Base-by-base conservation (phyloP, 805 yeast species). In the Saturnispora gosingensis region DNA sequence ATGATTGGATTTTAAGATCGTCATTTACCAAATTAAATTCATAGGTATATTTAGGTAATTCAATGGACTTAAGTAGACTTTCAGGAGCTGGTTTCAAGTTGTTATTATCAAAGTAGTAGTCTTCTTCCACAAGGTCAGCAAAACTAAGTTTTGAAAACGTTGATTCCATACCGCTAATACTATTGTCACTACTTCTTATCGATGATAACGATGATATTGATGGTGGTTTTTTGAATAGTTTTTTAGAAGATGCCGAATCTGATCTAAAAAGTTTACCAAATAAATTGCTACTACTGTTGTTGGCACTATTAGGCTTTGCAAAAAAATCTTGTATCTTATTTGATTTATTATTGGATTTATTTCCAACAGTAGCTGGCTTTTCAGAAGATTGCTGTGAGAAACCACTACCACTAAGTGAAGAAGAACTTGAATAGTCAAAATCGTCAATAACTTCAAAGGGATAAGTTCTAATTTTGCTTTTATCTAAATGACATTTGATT, bases 391-490 rank as follows among this genome's bases (percentile, higher is more conserved):
- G 46, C 13, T 32, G 34, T 30, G 34, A 11, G 5, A 13, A 30
- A 13, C 34, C 34, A 13, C 15, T 15, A 10, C 15, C 6, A 30
- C 13, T 30, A 5, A 30, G n/a, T 30, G 46, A 24, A 13, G 34
- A 50, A 22, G 48, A 32, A 13, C 20, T 22, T 6, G 69, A 71
- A 62, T 81, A 82, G 32, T 80, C 72, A 1, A 85, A 82, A 58
- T 82, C 88, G 62, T 82, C 88, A 48, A 82, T 72, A 2, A 82
- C 73, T 56, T 82, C 88, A 62, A 73, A 82, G 0, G 85, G 76
- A 61, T 79, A 82, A 1, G 78, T 72, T 56, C 77, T 76, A 38
- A 76, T 64, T 39, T 72, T 62, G 15, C 32, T 25, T 52, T 71
- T 74, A 49, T 72, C 67, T 34, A 57, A 56, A 34, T 56, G 57